Conservation (phyloP, 495 filamentous ascomycete species). For the Hyaloscypha variabilis region DNA sequence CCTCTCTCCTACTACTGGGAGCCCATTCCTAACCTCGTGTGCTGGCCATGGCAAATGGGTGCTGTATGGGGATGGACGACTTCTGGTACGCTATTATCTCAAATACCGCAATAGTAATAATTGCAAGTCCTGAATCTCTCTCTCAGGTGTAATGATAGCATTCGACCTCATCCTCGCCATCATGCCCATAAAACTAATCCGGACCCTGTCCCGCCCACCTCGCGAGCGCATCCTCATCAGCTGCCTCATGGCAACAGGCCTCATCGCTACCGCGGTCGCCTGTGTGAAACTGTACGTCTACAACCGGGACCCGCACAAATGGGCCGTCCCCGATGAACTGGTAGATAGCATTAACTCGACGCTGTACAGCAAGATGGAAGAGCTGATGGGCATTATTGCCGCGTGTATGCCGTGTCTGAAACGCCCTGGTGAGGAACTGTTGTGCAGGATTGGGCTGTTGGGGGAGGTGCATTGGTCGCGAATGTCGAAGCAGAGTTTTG, state of each 20-base stretch:
- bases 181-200: constrained; percentile 19
- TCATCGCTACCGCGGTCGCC: constrained; percentile 8
- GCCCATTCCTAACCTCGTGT: background rate
- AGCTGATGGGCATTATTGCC: constrained; percentile 9
- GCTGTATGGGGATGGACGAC: background rate
- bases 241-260: constrained; percentile 14
- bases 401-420: constrained; percentile 19
- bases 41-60: background rate
- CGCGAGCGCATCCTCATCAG: constrained; percentile 11
- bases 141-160: background rate
- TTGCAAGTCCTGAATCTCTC: background rate
- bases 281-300: constrained; percentile 8
- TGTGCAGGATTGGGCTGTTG: constrained; percentile 5
- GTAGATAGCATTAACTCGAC: background rate
- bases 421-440: constrained; percentile 5
- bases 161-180: constrained; percentile 14
- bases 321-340: background rate
- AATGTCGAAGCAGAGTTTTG: background rate
- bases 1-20: background rate
- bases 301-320: background rate
- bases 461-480: background rate
- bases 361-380: background rate
- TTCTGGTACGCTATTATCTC: background rate
- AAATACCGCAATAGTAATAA: background rate
- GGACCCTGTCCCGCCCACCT: constrained; percentile 5